Base-by-base conservation (phyloP, 192 early-diverging fungal species). In the Chytriomyces sp. region DNA sequence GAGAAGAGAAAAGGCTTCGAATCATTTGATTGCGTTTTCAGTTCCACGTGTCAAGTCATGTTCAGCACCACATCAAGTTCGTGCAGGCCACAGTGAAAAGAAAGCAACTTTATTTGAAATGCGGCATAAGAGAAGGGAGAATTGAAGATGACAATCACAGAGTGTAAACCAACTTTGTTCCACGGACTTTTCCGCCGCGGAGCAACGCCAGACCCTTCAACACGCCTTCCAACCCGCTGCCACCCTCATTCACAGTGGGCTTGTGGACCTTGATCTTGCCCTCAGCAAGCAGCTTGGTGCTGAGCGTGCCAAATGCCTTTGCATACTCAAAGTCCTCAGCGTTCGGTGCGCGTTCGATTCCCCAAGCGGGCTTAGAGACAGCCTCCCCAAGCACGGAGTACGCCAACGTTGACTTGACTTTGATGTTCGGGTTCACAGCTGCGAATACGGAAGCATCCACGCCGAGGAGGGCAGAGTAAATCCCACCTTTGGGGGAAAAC, bases 111-210 rank as follows among this genome's bases (percentile, higher is more conserved):
- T 35, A 35, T 35, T 35, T 4, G 1, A 35, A 35, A 35, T 35
- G 35, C 35, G 35, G 35, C 35, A 35, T 35, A 35, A 35, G 35
- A 35, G 35, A 35, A 35, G 35, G 35, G 35, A 35, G 35, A 35
- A 35, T 35, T 35, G 35, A 35, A 35, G 35, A 35, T 35, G 35
- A 35, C 35, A 4, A 35, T 65, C 35, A 61, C n/a, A 79, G 53
- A 47, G 70, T 71, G 64, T 77, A 77, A 23, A 81, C 82, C 35
- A 80, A 57, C 76, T 83, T 83, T 59, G 67, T 71, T 24, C 78
- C 82, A 7, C 69, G 73, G 35, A 80, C 79, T 45, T 83, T 75
- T 45, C 76, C 79, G n/a, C 70, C 53, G 16, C 75, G 46, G n/a
- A 83, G 45, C 45, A 63, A 45, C 50, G 81, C 68, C 73, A 80